A percentile compares a stretch with the other conserved stretches of the same genome.
These are phyloP conservation scores for Apiotrichum domesticum DNA, from an alignment of 1,284 basidiomycete genomes.

Conservation along the genomic window DNA sequence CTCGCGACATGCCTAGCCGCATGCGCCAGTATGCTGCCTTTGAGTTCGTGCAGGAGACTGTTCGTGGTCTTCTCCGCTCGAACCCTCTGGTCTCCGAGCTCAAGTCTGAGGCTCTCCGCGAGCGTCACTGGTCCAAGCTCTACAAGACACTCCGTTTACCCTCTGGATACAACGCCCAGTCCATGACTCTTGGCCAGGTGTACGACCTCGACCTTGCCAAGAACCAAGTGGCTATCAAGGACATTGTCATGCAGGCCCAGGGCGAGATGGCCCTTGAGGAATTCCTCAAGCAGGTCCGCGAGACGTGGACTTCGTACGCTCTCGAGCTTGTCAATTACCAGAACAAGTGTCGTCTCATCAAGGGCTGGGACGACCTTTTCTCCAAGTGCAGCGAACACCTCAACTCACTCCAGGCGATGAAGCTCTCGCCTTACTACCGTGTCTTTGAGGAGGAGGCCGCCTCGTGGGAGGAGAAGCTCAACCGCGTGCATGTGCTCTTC, in stretches of 20 bases:
- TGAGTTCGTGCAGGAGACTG: slow-evolving; percentile 91
- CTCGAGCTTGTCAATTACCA: slow-evolving; percentile 97
- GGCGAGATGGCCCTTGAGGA: slow-evolving; percentile 97
- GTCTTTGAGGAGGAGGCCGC: slow-evolving; percentile 92
- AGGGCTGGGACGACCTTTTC: slow-evolving; percentile 97
- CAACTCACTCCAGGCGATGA: slow-evolving; percentile 95
- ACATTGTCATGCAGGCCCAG: slow-evolving; percentile 94
- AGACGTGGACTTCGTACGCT: slow-evolving; percentile 93
- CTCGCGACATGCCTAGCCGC: slow-evolving; percentile 96
- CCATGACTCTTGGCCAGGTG: slow-evolving; percentile 92
- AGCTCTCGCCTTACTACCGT: slow-evolving; percentile 93
- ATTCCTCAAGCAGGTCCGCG: slow-evolving; percentile 91
- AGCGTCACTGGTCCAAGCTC: slow-evolving; percentile 96
- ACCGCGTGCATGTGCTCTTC: slow-evolving; percentile 90
- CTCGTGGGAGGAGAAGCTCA: slow-evolving; percentile 91
- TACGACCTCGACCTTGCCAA: slow-evolving; percentile 94
- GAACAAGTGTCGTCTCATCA: slow-evolving; percentile 94
- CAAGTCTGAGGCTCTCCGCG: slow-evolving; percentile 94
- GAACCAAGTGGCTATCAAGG: slow-evolving; percentile 86
- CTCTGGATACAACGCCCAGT: slow-evolving; percentile 59
- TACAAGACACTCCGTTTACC: slow-evolving; percentile 80
- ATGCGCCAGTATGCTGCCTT: slow-evolving; percentile 99
- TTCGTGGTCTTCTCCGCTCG: slow-evolving; percentile 79
- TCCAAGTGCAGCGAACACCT: slow-evolving; percentile 93
- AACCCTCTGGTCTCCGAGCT: slow-evolving; percentile 85